Evolutionary conservation across 2,329 filamentous ascomycete genomes (phyloP).

Genomic region (Verticillium klebahnii): DNA sequence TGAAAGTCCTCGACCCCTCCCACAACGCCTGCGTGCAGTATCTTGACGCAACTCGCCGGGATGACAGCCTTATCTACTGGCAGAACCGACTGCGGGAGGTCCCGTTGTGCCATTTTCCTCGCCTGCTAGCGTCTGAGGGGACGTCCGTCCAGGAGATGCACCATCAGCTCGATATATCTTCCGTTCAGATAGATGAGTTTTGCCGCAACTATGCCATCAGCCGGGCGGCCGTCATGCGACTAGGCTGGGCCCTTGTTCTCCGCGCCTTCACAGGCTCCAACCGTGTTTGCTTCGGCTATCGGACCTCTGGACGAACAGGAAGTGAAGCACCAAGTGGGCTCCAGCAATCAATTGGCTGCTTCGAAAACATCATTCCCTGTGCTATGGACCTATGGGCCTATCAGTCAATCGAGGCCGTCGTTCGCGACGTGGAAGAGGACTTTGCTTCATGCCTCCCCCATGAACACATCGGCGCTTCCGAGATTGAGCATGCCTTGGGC

Average conservation of each 20-base stretch:
- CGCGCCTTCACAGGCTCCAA: slow-evolving; percentile 48
- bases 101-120: slow-evolving; percentile 42
- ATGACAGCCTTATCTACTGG: slow-evolving; percentile 41
- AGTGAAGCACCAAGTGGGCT: slow-evolving; percentile 35
- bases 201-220: slow-evolving; percentile 32
- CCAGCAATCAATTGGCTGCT: slow-evolving; percentile 39
- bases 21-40: slow-evolving; percentile 34
- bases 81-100: slow-evolving; percentile 30
- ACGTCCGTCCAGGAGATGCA: slow-evolving; percentile 24
- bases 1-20: slow-evolving; percentile 24
- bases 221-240: slow-evolving; percentile 45
- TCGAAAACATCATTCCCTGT: slow-evolving; percentile 34
- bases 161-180: slow-evolving; percentile 35
- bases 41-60: slow-evolving; percentile 24
- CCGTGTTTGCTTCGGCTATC: slow-evolving; percentile 51
- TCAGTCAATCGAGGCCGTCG: slow-evolving; percentile 24
- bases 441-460: slow-evolving; percentile 27
- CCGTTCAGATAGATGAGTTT: slow-evolving; percentile 38
- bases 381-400: slow-evolving; percentile 23
- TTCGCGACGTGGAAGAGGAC: slow-evolving; percentile 27
- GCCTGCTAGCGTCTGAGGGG: slow-evolving; percentile 21
- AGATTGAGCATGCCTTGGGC: slow-evolving; percentile 41
- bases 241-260: slow-evolving; percentile 57
- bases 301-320: slow-evolving; percentile 38
- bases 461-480: slow-evolving; percentile 39